phyloP scores from a whole-genome alignment of 2,329 filamentous ascomycete species.

The Alternaria consortialis region DNA sequence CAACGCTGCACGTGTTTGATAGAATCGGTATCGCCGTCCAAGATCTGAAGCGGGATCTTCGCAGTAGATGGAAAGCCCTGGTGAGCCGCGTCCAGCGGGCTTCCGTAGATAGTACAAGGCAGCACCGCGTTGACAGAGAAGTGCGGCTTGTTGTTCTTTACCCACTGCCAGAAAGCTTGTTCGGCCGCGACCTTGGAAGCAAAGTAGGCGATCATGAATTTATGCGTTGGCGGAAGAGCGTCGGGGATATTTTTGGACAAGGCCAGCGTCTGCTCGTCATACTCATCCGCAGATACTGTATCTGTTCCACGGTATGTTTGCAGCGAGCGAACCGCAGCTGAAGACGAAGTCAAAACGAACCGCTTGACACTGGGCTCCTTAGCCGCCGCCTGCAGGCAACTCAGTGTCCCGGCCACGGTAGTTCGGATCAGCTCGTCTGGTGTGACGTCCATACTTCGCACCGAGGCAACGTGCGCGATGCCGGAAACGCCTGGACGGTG shows the following conservation, averaged over 20 bases:
- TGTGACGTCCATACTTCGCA: slow-evolving; percentile 54
- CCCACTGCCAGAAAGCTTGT: slow-evolving; percentile 54
- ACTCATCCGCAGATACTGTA: slow-evolving; percentile 41
- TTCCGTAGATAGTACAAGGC: slow-evolving; percentile 22
- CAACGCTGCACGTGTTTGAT: slow-evolving; percentile 22
- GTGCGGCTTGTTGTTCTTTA: slow-evolving; percentile 50
- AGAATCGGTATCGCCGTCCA: slow-evolving; percentile 21
- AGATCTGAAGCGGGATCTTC: slow-evolving; percentile 13
- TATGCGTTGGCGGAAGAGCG: slow-evolving; percentile 27
- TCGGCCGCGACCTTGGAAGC: slow-evolving; percentile 57
- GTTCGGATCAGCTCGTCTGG: slow-evolving; percentile 30
- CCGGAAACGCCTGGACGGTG: slow-evolving; percentile 47
- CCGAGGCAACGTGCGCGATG: slow-evolving; percentile 58
- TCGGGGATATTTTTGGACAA: slow-evolving; percentile 38
- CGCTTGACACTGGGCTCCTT: slow-evolving; percentile 54
- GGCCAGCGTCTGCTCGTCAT: slow-evolving; percentile 44
- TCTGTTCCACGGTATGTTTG: slow-evolving; percentile 41
- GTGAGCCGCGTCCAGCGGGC: slow-evolving; percentile 16
- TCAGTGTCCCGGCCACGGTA: slow-evolving; percentile 48
- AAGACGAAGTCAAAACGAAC: slow-evolving; percentile 56
- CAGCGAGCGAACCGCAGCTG: slow-evolving; percentile 33
- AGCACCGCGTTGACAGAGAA: slow-evolving; percentile 52
- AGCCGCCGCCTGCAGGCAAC: slow-evolving; percentile 53
- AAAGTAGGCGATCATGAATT: slow-evolving; percentile 46
- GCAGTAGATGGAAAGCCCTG: slow-evolving; percentile 27